A percentile compares a stretch with the other conserved stretches of the same genome.
Conservation (phyloP, 2,329 filamentous ascomycete genomes). For the Cercospora sp. region DNA sequence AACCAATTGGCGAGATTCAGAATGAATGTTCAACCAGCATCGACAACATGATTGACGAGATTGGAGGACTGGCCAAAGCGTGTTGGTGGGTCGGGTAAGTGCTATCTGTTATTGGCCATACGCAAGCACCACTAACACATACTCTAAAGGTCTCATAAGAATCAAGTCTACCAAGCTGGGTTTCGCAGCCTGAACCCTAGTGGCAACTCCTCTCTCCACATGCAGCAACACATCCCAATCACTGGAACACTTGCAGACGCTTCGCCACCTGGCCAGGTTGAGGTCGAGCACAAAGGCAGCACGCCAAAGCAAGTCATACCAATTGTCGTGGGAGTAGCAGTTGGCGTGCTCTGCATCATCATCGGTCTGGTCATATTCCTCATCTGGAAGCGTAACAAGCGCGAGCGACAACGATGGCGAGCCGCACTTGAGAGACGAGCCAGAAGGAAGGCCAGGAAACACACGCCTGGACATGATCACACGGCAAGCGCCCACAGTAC, state of each 20-base stretch:
- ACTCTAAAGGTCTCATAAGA: slow-evolving; percentile 13
- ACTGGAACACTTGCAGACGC: slow-evolving; percentile 3
- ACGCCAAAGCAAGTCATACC: slow-evolving; percentile 6
- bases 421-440: slow-evolving; percentile 10
- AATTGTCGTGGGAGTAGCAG: slow-evolving; percentile 3
- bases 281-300: neutral
- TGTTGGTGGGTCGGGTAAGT: slow-evolving; percentile 20
- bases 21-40: slow-evolving; percentile 16
- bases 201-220: slow-evolving; percentile 9
- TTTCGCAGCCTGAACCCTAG: slow-evolving; percentile 14
- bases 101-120: neutral
- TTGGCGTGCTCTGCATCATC: neutral
- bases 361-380: slow-evolving; percentile 7
- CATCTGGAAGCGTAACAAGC: slow-evolving; percentile 13
- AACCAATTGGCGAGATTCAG: slow-evolving; percentile 10
- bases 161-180: slow-evolving; percentile 21
- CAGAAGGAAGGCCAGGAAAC: slow-evolving; percentile 7
- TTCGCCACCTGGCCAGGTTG: neutral
- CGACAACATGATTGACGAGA: slow-evolving; percentile 16
- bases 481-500: slow-evolving; percentile 8
- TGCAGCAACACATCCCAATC: slow-evolving; percentile 10
- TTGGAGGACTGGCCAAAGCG: slow-evolving; percentile 15
- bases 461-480: neutral
- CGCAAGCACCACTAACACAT: neutral
- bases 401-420: slow-evolving; percentile 10